A percentile compares a stretch with the other conserved stretches of the same genome.
These are phyloP conservation scores for Claviceps citrina DNA, from an alignment of 2,329 filamentous ascomycete genomes.

Conservation along the genomic window DNA sequence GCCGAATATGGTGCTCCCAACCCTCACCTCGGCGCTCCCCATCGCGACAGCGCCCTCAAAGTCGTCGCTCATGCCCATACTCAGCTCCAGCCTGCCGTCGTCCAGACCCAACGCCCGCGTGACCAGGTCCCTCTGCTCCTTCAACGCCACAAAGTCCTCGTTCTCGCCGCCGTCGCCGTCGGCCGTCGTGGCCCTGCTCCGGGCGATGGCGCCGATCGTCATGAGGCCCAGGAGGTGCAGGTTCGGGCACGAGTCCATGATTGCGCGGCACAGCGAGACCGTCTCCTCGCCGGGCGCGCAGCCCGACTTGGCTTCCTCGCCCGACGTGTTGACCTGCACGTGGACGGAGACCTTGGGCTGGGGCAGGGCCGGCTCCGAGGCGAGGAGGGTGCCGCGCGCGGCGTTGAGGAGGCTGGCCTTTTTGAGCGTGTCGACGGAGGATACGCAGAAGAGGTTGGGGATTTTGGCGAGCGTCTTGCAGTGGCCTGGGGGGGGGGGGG, in stretches of 20 bases:
- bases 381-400: conserved; percentile 46
- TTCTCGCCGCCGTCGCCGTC: conserved; percentile 79
- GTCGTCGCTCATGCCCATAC: conserved; percentile 98
- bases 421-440: conserved; percentile 74
- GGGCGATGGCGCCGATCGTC: conserved; percentile 91
- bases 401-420: conserved; percentile 74
- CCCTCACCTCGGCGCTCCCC: conserved; percentile 78
- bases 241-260: conserved; percentile 55
- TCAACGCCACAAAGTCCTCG: conserved; percentile 66
- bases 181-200: conserved; percentile 55
- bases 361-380: conserved; percentile 21
- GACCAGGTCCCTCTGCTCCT: conserved; percentile 55
- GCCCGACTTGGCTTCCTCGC: conserved; percentile 74
- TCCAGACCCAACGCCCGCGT: conserved; percentile 31
- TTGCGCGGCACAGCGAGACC: conserved; percentile 49
- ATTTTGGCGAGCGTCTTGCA: conserved; percentile 77
- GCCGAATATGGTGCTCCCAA: conserved; percentile 92
- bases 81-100: conserved; percentile 58
- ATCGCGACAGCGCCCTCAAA: conserved; percentile 74
- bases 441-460: conserved; percentile 80
- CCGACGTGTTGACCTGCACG: conserved; percentile 91
- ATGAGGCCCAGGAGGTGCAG: conserved; percentile 71
- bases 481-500: conserved; percentile 48
- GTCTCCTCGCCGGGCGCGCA: conserved; percentile 51
- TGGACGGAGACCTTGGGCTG: conserved; percentile 50